Conservation (phyloP, 2,329 filamentous ascomycete genomes). For the Escovopsis sp. region DNA sequence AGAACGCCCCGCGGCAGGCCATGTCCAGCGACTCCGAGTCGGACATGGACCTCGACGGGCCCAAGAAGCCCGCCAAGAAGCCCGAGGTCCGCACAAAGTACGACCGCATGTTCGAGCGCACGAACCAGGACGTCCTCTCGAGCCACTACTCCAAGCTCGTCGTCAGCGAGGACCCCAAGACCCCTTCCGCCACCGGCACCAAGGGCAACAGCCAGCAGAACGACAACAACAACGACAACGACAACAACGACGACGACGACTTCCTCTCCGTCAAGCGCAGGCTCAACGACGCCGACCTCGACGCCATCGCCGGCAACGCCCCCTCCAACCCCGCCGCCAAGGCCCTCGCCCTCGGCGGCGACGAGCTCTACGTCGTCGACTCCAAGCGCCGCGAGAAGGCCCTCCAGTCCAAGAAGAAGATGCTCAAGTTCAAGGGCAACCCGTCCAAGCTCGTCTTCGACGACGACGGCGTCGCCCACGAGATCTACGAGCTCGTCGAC, state of each 20-base stretch:
- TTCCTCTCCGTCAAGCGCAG: constrained; percentile 84
- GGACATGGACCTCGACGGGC: constrained; percentile 37
- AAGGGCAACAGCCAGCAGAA: too few relatives aligned
- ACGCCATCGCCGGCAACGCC: constrained; percentile 32
- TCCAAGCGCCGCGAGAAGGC: constrained; percentile 92
- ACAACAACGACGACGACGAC: constrained; percentile 56
- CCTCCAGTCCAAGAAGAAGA: constrained; percentile 87
- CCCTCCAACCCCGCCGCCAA: constrained; percentile 30
- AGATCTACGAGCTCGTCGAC: constrained; percentile 76
- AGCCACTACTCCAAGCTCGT: constrained; percentile 85
- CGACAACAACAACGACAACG: constrained; percentile 20
- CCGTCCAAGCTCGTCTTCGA: constrained; percentile 81
- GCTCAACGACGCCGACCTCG: constrained; percentile 55
- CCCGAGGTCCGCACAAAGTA: constrained; percentile 79
- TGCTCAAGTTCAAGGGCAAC: constrained; percentile 79
- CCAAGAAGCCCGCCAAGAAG: constrained; percentile 46
- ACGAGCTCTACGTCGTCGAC: constrained; percentile 69
- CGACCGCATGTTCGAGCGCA: constrained; percentile 94
- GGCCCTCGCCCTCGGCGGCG: constrained; percentile 54
- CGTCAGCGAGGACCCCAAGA: constrained; percentile 28
- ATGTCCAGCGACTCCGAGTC: constrained; percentile 48
- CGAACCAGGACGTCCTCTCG: constrained; percentile 91
- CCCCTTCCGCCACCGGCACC: too few relatives aligned
- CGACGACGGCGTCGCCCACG: constrained; percentile 74
- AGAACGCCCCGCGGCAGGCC: constrained; percentile 65